Base-by-base conservation (phyloP, 805 yeast genomes). In the Zygosaccharomyces pseudorouxii region DNA sequence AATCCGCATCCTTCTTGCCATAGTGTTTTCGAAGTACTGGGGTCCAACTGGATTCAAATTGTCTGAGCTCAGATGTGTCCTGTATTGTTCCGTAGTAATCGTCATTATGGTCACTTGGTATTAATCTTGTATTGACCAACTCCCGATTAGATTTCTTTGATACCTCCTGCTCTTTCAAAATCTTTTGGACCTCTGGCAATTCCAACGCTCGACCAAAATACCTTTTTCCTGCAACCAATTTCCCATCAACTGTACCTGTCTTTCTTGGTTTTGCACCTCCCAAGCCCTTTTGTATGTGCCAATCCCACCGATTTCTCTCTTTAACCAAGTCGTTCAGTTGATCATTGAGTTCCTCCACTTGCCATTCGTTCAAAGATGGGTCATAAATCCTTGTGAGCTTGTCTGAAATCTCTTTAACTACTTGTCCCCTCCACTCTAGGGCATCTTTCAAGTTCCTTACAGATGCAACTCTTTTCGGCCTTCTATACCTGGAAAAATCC, bases 171-270 rank as follows among this genome's bases (percentile, higher is more conserved):
- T 70, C 63, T 45, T 71, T 71, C 16, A 80, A 52, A 19, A 78
- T 52, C 49, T 74, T 74, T 45, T 74, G 70, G 6, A 85, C 90
- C 52, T 86, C 96, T 0, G 89, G 85, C 7, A 89, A 67, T 38
- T 88, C 92, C 45, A 79, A 73, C 0, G 96, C 96, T 42, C 96
- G 68, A 0, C 97, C 97, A 67, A 80, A 90, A 65, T 86, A 90
- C 47, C 84, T 69, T 54, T 80, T 80, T 0, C 89, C 89, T 35
- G 75, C 71, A 1, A 77, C 62, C 1, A 58, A 46, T 22, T 64
- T 68, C 5, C 66, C 65, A 19, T 57, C 53, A 7, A 53, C 31
- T 18, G 58, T 53, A 1, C 52, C 43, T 46, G 50, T 36, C 49
- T 60, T 30, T 59, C 64, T 14, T 48, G 54, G 37, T 42, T 48